Evolutionary conservation across 306 rosid genomes (phyloP).

Genomic region (Corylus heterophylla): DNA sequence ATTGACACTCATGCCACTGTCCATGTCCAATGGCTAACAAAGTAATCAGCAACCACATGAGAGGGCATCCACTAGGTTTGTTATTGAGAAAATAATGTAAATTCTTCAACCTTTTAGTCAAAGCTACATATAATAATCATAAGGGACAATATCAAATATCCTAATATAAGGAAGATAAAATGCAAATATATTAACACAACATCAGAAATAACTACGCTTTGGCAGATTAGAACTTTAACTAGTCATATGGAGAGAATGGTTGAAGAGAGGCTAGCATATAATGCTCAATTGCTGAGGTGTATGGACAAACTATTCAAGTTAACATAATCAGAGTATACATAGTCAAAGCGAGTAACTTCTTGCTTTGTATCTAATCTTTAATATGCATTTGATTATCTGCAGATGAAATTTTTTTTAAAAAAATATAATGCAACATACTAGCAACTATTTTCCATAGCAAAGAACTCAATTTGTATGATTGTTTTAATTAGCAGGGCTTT

Average conservation of each 20-base stretch:
- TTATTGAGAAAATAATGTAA: neutral
- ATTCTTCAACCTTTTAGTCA: neutral
- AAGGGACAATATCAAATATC: neutral
- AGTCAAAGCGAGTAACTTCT: conserved; percentile 3
- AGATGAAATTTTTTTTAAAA: neutral
- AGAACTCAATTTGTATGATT: neutral
- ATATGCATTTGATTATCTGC: neutral
- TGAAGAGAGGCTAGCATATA: neutral
- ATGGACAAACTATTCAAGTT: neutral
- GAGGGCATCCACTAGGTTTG: neutral
- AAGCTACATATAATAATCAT: neutral
- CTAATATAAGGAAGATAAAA: neutral
- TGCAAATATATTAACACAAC: neutral
- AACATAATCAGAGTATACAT: neutral
- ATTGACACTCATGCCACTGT: neutral
- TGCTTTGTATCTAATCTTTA: neutral
- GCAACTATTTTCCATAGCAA: neutral
- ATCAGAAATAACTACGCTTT: neutral
- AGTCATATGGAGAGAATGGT: neutral
- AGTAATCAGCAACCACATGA: neutral
- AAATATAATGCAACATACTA: neutral
- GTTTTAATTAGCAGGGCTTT: neutral
- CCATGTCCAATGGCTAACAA: neutral
- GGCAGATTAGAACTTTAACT: neutral
- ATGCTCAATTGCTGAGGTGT: neutral